A percentile compares a stretch with the other conserved stretches of the same genome.
phyloP scores from a whole-genome alignment of 1,139 yeast genomes.

The Scheffersomyces parashehatae region DNA sequence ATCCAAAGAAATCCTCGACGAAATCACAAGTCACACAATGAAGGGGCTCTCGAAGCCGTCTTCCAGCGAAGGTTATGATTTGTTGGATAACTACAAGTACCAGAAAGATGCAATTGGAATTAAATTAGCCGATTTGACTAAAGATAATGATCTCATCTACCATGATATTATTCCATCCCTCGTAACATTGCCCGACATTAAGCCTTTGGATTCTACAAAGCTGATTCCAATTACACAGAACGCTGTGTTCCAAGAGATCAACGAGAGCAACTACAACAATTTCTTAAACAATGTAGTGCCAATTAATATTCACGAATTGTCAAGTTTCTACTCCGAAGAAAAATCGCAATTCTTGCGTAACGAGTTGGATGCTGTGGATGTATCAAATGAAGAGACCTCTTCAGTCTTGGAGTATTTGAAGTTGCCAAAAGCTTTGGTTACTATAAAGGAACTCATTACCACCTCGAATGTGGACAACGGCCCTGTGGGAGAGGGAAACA shows the following conservation, averaged over 20 bases:
- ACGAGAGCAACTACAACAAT: conserved; percentile 55
- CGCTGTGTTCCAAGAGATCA: conserved; percentile 36
- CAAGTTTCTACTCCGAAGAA: conserved; percentile 86
- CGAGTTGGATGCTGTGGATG: conserved; percentile 73
- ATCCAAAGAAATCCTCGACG: conserved; percentile 43
- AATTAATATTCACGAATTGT: conserved; percentile 79
- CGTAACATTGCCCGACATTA: conserved; percentile 57
- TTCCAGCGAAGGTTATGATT: conserved; percentile 32
- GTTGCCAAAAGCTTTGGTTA: conserved; percentile 66
- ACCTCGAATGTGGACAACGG: conserved; percentile 5
- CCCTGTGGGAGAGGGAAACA: background rate
- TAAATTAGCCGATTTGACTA: conserved; percentile 53
- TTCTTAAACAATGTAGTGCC: conserved; percentile 84
- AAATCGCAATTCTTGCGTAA: conserved; percentile 75
- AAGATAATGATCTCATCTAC: conserved; percentile 88
- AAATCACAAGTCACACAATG: conserved; percentile 25
- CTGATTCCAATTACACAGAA: conserved; percentile 52
- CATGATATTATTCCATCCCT: conserved; percentile 72
- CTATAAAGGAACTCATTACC: conserved; percentile 45
- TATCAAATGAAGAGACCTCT: conserved; percentile 75
- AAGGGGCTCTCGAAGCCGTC: conserved; percentile 26
- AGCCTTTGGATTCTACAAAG: conserved; percentile 78
- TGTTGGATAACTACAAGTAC: conserved; percentile 44
- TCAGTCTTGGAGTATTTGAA: conserved; percentile 81
- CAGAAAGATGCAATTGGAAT: conserved; percentile 47